Evolutionary conservation across 768 basidiomycete genomes (phyloP).

Genomic region (Tulasnella sp.): DNA sequence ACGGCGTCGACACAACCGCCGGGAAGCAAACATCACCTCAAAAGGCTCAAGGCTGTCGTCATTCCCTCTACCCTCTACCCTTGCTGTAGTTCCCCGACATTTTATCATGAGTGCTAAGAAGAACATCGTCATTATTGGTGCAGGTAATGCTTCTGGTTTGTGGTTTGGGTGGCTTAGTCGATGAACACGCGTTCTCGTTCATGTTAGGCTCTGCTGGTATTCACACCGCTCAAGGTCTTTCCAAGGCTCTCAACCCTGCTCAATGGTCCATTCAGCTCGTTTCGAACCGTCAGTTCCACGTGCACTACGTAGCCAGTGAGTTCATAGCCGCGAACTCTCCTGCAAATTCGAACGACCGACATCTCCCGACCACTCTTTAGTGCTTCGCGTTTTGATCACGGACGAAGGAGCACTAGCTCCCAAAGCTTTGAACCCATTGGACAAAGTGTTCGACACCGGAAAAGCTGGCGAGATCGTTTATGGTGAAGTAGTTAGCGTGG

Average conservation of each 20-base stretch:
- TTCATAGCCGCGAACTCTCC: background rate
- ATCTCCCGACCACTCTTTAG: background rate
- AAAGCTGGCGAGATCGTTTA: constrained; percentile 16
- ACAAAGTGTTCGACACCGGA: constrained; percentile 26
- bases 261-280: constrained; percentile 26
- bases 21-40: background rate
- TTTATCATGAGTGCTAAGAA: background rate
- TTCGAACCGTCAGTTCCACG: constrained; percentile 9
- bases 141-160: background rate
- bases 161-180: no score
- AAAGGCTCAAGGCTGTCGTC: background rate
- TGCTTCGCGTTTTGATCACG: constrained; percentile 26
- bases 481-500: constrained; percentile 27
- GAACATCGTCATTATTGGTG: constrained; percentile 17
- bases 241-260: constrained; percentile 18
- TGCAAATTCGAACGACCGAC: background rate
- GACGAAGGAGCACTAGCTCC: constrained; percentile 13
- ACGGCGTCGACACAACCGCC: no score
- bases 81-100: background rate
- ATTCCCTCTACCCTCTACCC: background rate
- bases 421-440: constrained; percentile 26
- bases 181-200: background rate
- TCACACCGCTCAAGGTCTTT: constrained; percentile 16
- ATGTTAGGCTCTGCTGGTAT: constrained; percentile 24
- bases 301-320: constrained; percentile 28